Evolutionary conservation across 768 basidiomycete species (phyloP).

Genomic region (Crassisporium funariophilum): DNA sequence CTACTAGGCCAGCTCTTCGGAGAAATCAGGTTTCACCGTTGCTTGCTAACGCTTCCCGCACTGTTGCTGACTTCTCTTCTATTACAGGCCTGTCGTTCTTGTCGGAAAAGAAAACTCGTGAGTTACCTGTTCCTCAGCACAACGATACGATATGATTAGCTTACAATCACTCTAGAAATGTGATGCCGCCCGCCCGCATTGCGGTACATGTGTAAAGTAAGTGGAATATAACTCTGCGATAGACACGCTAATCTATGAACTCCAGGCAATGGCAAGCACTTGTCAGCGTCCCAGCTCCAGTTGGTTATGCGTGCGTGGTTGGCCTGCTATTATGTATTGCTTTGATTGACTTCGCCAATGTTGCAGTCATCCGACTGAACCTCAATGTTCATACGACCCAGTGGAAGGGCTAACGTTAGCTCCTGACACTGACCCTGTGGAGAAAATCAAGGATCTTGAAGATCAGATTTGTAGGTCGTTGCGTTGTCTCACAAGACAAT

Average conservation of each 20-base stretch:
- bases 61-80: conserved; percentile 9
- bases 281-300: conserved; percentile 82
- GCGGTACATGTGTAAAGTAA: conserved; percentile 81
- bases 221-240: conserved; percentile 24
- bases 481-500: background rate
- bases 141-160: background rate
- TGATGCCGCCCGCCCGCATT: conserved; percentile 84
- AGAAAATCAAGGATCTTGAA: conserved; percentile 77
- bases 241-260: conserved; percentile 4
- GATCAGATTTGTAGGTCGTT: conserved; percentile 64
- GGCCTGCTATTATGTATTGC: conserved; percentile 3
- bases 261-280: conserved; percentile 77
- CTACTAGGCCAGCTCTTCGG: conserved; percentile 66
- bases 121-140: conserved; percentile 20
- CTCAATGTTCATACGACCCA: conserved; percentile 85
- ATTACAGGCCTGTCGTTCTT: conserved; percentile 75
- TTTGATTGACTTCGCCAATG: conserved; percentile 10
- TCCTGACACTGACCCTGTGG: conserved; percentile 75
- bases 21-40: conserved; percentile 66
- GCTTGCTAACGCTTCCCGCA: conserved; percentile 1
- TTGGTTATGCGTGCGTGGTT: conserved; percentile 74
- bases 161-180: conserved; percentile 66
- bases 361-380: conserved; percentile 78
- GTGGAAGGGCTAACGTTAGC: conserved; percentile 80
- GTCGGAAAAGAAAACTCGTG: conserved; percentile 84